phyloP scores from a whole-genome alignment of 192 early-diverging fungal genomes.

The Mortierella antarctica region DNA sequence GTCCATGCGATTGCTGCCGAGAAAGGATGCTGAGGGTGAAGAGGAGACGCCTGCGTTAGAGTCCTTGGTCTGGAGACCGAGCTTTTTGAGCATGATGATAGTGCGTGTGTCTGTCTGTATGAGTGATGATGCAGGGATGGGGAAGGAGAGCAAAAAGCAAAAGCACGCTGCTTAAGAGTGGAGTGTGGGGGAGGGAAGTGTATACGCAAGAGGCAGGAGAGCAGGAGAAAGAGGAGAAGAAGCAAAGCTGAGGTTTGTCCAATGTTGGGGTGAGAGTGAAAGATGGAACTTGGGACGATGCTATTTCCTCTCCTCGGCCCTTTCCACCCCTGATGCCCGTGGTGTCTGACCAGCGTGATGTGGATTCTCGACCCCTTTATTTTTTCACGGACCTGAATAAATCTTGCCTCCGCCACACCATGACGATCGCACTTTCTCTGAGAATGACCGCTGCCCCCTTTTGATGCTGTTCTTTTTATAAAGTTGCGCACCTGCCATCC shows the following conservation, averaged over 20 bases:
- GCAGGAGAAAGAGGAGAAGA: slow-evolving; percentile 7
- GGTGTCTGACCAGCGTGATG: slow-evolving; percentile 36
- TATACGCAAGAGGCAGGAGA: not conserved
- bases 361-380: slow-evolving; percentile 17
- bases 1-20: not conserved
- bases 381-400: no score
- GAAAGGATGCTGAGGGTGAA: not conserved
- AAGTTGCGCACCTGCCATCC: no score
- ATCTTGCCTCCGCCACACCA: no score
- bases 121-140: not conserved
- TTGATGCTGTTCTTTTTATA: no score
- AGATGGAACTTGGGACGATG: not conserved
- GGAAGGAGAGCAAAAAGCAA: not conserved
- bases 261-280: not conserved
- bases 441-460: no score
- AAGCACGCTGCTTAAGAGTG: no score
- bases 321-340: not conserved
- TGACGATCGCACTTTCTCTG: no score
- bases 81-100: slow-evolving; percentile 27
- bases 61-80: slow-evolving; percentile 8
- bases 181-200: no score
- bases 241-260: slow-evolving; percentile 1
- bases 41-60: not conserved
- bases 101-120: no score
- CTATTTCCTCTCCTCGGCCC: not conserved